Evolutionary conservation across 768 basidiomycete genomes (phyloP).

Genomic region (Xerocomus potaroensis): DNA sequence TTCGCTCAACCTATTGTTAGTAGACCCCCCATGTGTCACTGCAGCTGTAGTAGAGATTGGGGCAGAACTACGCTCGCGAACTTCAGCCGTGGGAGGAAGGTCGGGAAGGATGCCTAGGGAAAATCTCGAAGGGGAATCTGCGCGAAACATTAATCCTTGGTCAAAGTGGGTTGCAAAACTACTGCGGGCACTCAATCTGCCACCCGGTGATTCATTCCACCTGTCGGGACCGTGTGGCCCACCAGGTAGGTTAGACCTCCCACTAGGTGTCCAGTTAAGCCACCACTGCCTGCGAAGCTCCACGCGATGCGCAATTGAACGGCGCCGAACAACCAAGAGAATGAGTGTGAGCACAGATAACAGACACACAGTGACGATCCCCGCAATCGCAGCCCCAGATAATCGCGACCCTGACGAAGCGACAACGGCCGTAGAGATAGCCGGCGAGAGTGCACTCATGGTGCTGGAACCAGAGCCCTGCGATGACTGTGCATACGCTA

Average conservation of each 20-base stretch:
- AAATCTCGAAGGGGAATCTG: constrained; percentile 16
- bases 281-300: constrained; percentile 46
- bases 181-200: constrained; percentile 42
- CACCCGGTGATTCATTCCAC: constrained; percentile 15
- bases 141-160: constrained; percentile 30
- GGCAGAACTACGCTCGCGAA: constrained; percentile 36
- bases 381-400: constrained; percentile 46
- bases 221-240: constrained; percentile 8
- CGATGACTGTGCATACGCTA: constrained; percentile 4
- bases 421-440: constrained; percentile 9
- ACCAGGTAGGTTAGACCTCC: constrained; percentile 6
- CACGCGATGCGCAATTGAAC: constrained; percentile 39
- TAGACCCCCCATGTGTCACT: constrained; percentile 33
- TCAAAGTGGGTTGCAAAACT: constrained; percentile 66
- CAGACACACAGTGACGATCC: constrained; percentile 33
- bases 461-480: constrained; percentile 8
- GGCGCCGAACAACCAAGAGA: constrained; percentile 44
- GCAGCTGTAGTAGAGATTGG: constrained; percentile 23
- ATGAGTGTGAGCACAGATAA: constrained; percentile 33
- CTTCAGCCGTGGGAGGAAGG: constrained; percentile 53
- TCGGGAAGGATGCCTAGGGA: constrained; percentile 28
- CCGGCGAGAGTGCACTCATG: constrained; percentile 11
- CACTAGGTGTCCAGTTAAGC: constrained; percentile 27
- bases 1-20: constrained; percentile 38
- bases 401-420: constrained; percentile 27